Evolutionary conservation across 768 basidiomycete species (phyloP), one percentile per base, ranked within the genome.

Genomic region (Imleria badia): DNA sequence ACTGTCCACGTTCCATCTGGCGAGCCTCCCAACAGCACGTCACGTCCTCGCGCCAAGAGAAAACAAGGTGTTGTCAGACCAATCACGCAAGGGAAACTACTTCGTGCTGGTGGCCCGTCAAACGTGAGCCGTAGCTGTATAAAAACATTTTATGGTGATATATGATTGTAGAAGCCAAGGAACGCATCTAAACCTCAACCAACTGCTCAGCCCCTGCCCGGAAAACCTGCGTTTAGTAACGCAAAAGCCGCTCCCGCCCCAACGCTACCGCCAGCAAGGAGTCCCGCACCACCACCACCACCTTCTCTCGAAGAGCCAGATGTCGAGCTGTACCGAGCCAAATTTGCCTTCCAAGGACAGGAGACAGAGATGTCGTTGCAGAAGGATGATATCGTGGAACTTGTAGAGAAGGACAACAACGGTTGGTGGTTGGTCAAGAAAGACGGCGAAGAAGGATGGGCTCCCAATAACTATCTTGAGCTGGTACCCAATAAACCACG

Each of bases 361-460:
- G 86, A 87, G 33, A 95, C 95, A 13, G 97, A 99, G 72, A 87
- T 98, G 80, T 76, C 84, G 7, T 72, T 99, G 48, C 81, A 80
- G 60, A 98, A 98, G 71, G 97, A 94, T 63, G 97, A 98, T 56
- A 54, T 90, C 3, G 91, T 98, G 2, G 95, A 98, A 73, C 76
- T 98, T 19, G 77, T 94, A 31, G 87, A 96, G 75, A 94, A 97
- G 69, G 86, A 88, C 66, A 85, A 94, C 55, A 96, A 96, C 62
- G 97, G 96, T 3, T 99, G 97, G 97, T 98, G 97, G 96, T 78
- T 97, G 31, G 88, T 98, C 52, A 91, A 87, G 78, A 93, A 89
- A 72, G 81, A 78, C 48, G 81, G 81, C 3, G 73, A 75, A 17
- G 94, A 98, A 67, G 97, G 93, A 14, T 99, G 95, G 94, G 93